phyloP scores from a whole-genome alignment of 805 yeast genomes.

The Saccharomyces paradoxus region DNA sequence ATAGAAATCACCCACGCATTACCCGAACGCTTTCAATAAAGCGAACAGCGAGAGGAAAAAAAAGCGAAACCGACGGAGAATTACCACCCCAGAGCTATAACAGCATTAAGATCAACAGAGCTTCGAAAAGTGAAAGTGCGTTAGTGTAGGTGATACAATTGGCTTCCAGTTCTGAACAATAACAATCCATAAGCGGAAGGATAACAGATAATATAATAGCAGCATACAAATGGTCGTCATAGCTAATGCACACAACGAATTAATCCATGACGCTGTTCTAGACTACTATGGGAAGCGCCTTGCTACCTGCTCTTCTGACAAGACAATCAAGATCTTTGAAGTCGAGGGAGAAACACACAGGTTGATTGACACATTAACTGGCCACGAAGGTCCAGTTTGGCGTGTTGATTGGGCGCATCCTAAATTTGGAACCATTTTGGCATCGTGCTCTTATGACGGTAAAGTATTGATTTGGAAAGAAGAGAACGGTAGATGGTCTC shows the following conservation, averaged over 20 bases:
- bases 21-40: not conserved
- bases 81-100: not conserved
- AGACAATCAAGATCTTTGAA: conserved; percentile 89
- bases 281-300: conserved; percentile 94
- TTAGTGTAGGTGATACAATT: not conserved
- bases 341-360: conserved; percentile 79
- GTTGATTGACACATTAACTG: conserved; percentile 74
- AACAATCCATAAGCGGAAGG: not conserved
- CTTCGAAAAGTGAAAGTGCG: not conserved
- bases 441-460: conserved; percentile 93
- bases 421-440: conserved; percentile 88
- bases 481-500: conserved; percentile 80
- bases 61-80: not conserved
- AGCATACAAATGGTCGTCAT: conserved; percentile 39
- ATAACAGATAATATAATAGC: not conserved
- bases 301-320: conserved; percentile 95
- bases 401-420: conserved; percentile 99
- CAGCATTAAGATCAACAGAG: not conserved
- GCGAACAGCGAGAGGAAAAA: not conserved
- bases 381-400: conserved; percentile 99
- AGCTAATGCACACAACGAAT: conserved; percentile 84
- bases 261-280: conserved; percentile 92
- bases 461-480: conserved; percentile 92
- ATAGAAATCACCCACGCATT: not conserved
- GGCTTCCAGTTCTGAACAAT: not conserved